A percentile compares a stretch with the other conserved stretches of the same genome.
Evolutionary conservation across 78 protist genomes (phyloP).

Genomic region (Dictyostelium firmibasis): DNA sequence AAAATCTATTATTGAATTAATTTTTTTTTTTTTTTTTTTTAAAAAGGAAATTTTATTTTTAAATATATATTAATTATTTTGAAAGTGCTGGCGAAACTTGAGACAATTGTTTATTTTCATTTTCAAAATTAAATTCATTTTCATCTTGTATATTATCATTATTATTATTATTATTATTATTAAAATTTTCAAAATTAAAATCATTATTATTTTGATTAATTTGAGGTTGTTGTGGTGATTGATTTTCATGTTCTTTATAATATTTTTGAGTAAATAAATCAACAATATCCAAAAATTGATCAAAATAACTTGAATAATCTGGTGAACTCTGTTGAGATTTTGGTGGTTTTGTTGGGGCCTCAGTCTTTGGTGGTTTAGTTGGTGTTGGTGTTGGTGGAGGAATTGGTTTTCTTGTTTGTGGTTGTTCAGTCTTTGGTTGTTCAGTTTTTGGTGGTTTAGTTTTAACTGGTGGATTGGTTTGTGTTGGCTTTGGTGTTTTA

Average conservation of each 20-base stretch:
- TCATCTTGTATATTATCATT: background rate
- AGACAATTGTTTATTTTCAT: background rate
- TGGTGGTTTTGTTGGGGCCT: background rate
- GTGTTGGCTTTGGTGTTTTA: background rate
- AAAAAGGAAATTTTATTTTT: background rate
- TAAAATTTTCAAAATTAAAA: background rate
- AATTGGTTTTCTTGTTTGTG: too few relatives aligned
- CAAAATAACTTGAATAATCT: background rate
- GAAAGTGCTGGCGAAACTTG: background rate
- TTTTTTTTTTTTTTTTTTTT: too few relatives aligned
- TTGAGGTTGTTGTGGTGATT: background rate
- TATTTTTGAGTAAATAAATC: background rate
- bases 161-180: background rate
- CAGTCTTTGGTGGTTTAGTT: background rate
- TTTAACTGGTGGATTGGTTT: background rate
- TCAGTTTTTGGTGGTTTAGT: background rate
- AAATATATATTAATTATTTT: background rate
- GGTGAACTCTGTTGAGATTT: background rate
- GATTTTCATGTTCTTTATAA: background rate
- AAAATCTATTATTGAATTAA: too few relatives aligned
- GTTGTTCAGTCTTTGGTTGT: background rate
- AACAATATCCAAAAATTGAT: background rate
- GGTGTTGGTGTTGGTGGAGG: background rate
- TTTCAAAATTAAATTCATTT: background rate
- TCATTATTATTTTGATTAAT: background rate